Conservation (phyloP, 768 basidiomycete genomes). For the Tremella fuciformis region DNA sequence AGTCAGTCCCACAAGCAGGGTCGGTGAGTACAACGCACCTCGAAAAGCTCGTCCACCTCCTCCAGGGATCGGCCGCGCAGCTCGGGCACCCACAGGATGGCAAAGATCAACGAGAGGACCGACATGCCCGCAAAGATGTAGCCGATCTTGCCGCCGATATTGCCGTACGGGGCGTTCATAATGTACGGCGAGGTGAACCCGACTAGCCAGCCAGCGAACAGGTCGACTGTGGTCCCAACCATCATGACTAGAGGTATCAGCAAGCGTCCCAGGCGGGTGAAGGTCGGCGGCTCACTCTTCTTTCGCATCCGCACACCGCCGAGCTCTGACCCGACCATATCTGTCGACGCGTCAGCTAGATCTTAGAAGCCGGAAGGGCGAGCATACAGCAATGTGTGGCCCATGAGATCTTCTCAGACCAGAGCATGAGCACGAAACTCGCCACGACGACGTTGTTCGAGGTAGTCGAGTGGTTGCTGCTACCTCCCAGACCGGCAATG, state of each 20-base stretch:
- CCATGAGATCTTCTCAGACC: slow-evolving; percentile 17
- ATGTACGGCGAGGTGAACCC: slow-evolving; percentile 20
- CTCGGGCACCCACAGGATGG: slow-evolving; percentile 22
- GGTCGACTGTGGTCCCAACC: slow-evolving; percentile 13
- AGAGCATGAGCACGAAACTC: slow-evolving; percentile 17
- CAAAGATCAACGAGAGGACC: slow-evolving; percentile 11
- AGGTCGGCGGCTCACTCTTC: slow-evolving; percentile 9
- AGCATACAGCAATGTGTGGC: slow-evolving; percentile 12
- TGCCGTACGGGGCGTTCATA: slow-evolving; percentile 8
- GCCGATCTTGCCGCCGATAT: slow-evolving; percentile 13
- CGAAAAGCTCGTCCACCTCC: slow-evolving; percentile 24
- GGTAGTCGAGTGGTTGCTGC: slow-evolving; percentile 8
- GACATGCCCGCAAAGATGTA: slow-evolving; percentile 18
- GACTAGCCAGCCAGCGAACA: slow-evolving; percentile 17
- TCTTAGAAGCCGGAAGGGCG: slow-evolving; percentile 1
- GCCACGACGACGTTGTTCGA: slow-evolving; percentile 13
- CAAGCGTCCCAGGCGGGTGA: neutral
- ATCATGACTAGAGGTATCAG: neutral
- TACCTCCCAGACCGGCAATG: slow-evolving; percentile 11
- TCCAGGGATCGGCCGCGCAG: slow-evolving; percentile 23
- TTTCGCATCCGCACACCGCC: slow-evolving; percentile 31
- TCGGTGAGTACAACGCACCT: no score
- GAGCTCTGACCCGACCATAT: slow-evolving; percentile 21
- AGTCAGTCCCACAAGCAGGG: no score
- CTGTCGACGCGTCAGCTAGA: neutral